phyloP scores from a whole-genome alignment of 2,329 filamentous ascomycete species.

The Nannizziopsis barbatae region DNA sequence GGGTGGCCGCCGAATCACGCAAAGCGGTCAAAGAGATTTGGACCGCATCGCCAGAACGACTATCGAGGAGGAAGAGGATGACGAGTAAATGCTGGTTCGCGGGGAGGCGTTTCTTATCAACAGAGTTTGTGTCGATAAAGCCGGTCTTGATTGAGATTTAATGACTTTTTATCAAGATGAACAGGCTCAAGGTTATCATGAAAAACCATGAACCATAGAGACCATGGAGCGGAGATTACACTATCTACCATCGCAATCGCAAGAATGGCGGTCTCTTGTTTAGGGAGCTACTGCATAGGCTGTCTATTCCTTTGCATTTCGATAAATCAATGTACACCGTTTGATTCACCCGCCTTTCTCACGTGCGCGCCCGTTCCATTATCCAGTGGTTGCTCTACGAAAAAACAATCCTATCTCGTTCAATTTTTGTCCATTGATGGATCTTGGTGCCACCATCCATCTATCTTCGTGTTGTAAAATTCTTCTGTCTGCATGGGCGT shows the following conservation, averaged over 20 bases:
- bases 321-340: not conserved
- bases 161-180: constrained; percentile 5
- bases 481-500: not conserved
- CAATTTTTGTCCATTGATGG: not conserved
- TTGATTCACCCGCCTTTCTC: not conserved
- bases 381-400: not conserved
- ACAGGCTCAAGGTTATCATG: not conserved
- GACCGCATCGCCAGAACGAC: constrained; percentile 82
- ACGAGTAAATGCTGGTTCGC: constrained; percentile 16
- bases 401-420: not conserved
- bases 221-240: constrained; percentile 8
- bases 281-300: not conserved
- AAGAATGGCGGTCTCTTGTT: constrained; percentile 5
- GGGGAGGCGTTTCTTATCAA: not conserved
- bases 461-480: constrained; percentile 7
- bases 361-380: not conserved
- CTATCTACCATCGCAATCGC: constrained; percentile 4
- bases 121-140: constrained; percentile 10
- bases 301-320: too few species aligned
- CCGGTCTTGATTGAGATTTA: constrained; percentile 7
- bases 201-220: not conserved
- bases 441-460: not conserved
- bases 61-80: constrained; percentile 37
- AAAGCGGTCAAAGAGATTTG: constrained; percentile 97
- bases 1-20: constrained; percentile 95